Percentiles rank a stretch among this genome's conserved stretches.
phyloP scores from a whole-genome alignment of 208 protist genomes.

The Phytomonas francai region DNA sequence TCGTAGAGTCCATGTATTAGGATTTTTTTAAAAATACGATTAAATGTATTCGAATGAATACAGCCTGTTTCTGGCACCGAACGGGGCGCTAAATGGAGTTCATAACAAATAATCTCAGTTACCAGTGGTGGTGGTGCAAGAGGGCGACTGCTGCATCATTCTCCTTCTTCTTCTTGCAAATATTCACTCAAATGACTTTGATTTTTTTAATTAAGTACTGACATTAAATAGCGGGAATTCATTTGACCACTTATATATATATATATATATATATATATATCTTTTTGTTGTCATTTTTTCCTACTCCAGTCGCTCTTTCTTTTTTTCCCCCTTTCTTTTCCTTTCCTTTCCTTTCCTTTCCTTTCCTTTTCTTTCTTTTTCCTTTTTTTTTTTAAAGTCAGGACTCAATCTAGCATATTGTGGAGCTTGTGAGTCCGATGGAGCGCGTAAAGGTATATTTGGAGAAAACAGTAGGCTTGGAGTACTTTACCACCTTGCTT shows the following conservation, averaged over 20 bases:
- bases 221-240: conserved; percentile 7
- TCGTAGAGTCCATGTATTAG: no score
- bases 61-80: no score
- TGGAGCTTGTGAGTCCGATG: neutral
- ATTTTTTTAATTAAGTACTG: conserved; percentile 11
- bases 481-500: conserved; percentile 49
- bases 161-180: neutral
- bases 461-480: conserved; percentile 15
- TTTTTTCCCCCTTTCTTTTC: no score
- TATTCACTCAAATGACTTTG: neutral
- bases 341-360: conserved; percentile 2
- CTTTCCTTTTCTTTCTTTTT: neutral
- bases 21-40: no score
- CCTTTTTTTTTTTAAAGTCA: conserved; percentile 1
- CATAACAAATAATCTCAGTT: no score
- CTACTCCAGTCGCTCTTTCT: no score
- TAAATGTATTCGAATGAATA: no score
- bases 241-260: conserved; percentile 7
- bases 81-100: no score
- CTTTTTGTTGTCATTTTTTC: no score
- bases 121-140: no score
- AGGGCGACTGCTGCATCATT: no score
- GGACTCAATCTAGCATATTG: neutral
- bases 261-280: conserved; percentile 1
- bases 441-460: conserved; percentile 14